Base-by-base conservation (phyloP, 208 protist species). In the Porcisia deanei region DNA sequence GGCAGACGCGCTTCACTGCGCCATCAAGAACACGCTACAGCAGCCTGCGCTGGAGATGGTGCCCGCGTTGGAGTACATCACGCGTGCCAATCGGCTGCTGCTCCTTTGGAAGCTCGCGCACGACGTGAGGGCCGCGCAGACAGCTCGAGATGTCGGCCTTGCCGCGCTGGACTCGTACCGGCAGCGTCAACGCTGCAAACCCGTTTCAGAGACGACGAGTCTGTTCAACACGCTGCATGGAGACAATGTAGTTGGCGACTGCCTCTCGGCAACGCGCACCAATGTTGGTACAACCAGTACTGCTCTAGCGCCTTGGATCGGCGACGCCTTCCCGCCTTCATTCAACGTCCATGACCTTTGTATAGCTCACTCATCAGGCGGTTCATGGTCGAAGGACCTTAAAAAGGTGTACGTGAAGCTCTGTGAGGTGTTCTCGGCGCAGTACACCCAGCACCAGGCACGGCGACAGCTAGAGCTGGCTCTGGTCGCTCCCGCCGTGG, bases 71-170 rank as follows among this genome's bases (percentile, higher is more conserved):
- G 85, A 83, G 25, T 80, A 85, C 43, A 80, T 96, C 58, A 89
- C 91, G 39, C 82, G 81, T 2, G 86, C 85, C 43, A 96, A 96
- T 74, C 89, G 92, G 61, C 77, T 93, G 49, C 53, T 96, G 7
- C 58, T 86, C 34, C 65, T 73, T 22, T 81, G 91, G 70, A 65
- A 71, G 7, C 78, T 90, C 58, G 86, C 84, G 10, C 72, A 85
- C 52, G 79, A 88, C 70, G 49, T 69, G 1, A 72, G 60, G 1
- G 61, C 81, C 9, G 76, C 82, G 25, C 79, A 83, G 55, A 54
- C 43, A 1, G 76, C 83, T 5, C 52, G 86, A 1, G 72, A 73
- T 30, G 67, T 58, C 12, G 82, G 81, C 6, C 78, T 71, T 5
- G 20, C 64, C 6, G 79, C 85, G 16, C 70, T 81, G 22, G 78